Base-by-base conservation (phyloP, 257 asterid species). In the Solanum boliviense region DNA sequence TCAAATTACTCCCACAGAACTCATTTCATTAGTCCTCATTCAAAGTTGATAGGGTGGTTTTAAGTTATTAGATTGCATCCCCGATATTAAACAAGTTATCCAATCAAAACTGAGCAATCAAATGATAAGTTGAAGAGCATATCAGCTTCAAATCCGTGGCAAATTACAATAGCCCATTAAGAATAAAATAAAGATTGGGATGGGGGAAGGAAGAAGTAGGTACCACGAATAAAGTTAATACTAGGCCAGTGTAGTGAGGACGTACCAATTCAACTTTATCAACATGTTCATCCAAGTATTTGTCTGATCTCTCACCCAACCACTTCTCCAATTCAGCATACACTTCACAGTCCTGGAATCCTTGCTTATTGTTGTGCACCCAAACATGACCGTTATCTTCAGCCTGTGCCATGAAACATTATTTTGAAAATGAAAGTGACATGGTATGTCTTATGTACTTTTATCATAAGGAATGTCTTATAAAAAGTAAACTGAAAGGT, bases 341-440 rank as follows among this genome's bases (percentile, higher is more conserved):
- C 76, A 92, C 93, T 92, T 95, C 97, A 83, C 96, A 95, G 84
- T 95, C 98, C 91, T 92, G 98, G 87, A 95, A 95, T 39, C 97
- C 97, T 92, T 95, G 98, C 92, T 95, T 95, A 90, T 92, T 95
- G 87, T 91, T 95, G 91, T 94, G 98, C 92, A 95, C 98, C 98
- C 94, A 95, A 38, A 89, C 96, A 86, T 85, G 90, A 84, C 96
- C 98, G 41, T 88, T 62, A 83, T 74, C 92, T 73, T 90, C 95
- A 87, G 94, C 93, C 98, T 93, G 92, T 71, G 88, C 88, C 73
- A 73, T 87, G 41, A 87, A 89, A 88, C 81, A 41, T 52, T 72
- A 44, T 18, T 46, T 71, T 74, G 83, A 74, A 15, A 74, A 20
- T 35, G 18, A 10, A 35, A 21, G 31, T 11, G 35, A 23, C 60